phyloP scores from a whole-genome alignment of 768 basidiomycete genomes.

The Clitopilus hobsonii region DNA sequence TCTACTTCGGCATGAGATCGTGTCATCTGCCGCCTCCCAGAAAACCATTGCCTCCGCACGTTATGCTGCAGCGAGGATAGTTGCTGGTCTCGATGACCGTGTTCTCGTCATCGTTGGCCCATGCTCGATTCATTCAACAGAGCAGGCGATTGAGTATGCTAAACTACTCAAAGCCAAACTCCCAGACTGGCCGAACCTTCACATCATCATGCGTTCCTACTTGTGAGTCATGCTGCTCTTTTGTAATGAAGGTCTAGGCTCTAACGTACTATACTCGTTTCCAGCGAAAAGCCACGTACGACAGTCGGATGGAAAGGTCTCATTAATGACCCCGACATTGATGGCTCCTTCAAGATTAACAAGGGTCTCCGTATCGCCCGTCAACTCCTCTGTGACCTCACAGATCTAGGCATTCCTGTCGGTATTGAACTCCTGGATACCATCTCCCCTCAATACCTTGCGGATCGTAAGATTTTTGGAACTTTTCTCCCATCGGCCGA shows the following conservation, averaged over 20 bases:
- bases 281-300: conserved; percentile 82
- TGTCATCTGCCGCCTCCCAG: conserved; percentile 57
- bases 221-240: conserved; percentile 57
- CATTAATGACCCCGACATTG: conserved; percentile 93
- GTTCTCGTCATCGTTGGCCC: conserved; percentile 92
- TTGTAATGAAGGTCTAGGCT: conserved; percentile 5
- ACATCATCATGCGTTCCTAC: conserved; percentile 96
- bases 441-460: conserved; percentile 74
- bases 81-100: conserved; percentile 82
- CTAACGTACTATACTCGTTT: conserved; percentile 3
- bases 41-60: conserved; percentile 79
- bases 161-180: conserved; percentile 65
- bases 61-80: conserved; percentile 70
- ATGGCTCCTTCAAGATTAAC: conserved; percentile 95
- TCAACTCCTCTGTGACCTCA: conserved; percentile 88
- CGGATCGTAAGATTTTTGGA: conserved; percentile 52
- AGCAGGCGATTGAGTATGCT: conserved; percentile 83
- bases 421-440: conserved; percentile 91
- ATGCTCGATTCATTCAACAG: conserved; percentile 89
- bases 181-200: conserved; percentile 65
- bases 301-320: conserved; percentile 98
- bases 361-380: conserved; percentile 89
- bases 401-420: conserved; percentile 84
- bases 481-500: background rate
- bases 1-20: conserved; percentile 83